Percentiles rank a stretch among this genome's conserved stretches.
Evolutionary conservation across 352 stramenopile genomes (phyloP).

Genomic region (Phytophthora macrochlamydospora): DNA sequence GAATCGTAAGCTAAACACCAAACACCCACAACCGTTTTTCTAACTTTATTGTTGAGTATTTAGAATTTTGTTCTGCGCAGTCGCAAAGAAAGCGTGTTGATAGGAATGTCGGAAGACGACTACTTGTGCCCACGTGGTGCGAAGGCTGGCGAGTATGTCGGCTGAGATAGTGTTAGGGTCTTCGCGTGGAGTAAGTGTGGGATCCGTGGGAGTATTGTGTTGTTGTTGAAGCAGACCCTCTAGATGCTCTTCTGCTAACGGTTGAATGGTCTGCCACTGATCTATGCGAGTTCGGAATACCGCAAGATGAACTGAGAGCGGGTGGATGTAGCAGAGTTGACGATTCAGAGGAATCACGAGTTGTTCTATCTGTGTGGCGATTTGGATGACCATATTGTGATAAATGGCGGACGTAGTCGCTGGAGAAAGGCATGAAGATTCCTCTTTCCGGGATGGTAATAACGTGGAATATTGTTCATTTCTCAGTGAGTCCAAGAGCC

Average conservation of each 20-base stretch:
- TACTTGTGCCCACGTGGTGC: constrained; percentile 25
- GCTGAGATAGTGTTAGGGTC: constrained; percentile 4
- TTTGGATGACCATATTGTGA: constrained; percentile 14
- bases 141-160: constrained; percentile 23
- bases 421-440: neutral
- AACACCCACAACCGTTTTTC: neutral
- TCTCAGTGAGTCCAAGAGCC: constrained; percentile 16
- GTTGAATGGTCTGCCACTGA: constrained; percentile 20
- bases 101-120: constrained; percentile 40
- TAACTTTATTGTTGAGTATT: neutral
- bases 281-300: constrained; percentile 4
- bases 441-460: constrained; percentile 2
- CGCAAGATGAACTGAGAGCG: constrained; percentile 7
- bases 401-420: constrained; percentile 10
- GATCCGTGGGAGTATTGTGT: constrained; percentile 2
- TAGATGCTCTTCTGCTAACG: constrained; percentile 23
- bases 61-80: constrained; percentile 2
- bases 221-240: constrained; percentile 10
- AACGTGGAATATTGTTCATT: neutral
- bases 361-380: constrained; percentile 21
- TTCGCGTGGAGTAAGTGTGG: constrained; percentile 21
- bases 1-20: neutral
- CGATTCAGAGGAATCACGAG: constrained; percentile 27
- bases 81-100: constrained; percentile 43
- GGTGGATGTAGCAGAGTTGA: constrained; percentile 25